Base-by-base conservation (phyloP, 768 basidiomycete genomes). In the Xanthoconium stramineum region DNA sequence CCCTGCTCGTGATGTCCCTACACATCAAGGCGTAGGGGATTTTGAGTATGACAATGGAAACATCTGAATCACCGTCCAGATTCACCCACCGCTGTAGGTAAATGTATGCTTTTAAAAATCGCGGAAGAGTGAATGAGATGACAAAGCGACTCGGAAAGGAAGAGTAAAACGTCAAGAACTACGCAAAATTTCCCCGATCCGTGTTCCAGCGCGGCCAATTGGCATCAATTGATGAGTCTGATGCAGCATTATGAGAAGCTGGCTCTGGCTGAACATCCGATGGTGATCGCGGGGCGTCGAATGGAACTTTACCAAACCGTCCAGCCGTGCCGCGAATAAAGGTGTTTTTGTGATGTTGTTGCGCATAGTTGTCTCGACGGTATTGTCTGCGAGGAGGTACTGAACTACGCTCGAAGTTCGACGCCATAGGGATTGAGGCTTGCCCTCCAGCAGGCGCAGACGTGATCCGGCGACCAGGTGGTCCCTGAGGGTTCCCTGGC, bases 301-400 rank as follows among this genome's bases (percentile, higher is more conserved):
- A 57, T 29, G 61, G 29, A 30, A 52, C 37, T 29, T 61, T 69
- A 10, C 52, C 32, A 55, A 59, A 61, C 17, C 69, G 67, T 39
- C 66, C 59, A 51, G 49, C 49, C 20, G 57, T 30, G 40, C 59
- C 59, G 30, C 71, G 69, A 42, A 36, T 14, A 42, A 60, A 55
- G 42, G 50, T 69, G 24, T 61, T 65, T 56, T 66, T 70, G 51
- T 70, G 62, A 39, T 69, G 57, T 15, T 72, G 62, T 15, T 72
- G 62, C 17, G 37, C n/a, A 32, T 71, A 59, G n/a, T 62, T 61
- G 29, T 69, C 69, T 48, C 71, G 70, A 24, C 71, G 69, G 52
- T 63, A 67, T 29, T 72, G 71, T 33, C 69, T 67, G 30, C 69
- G 70, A 45, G 70, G 62, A 29, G 69, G 71, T 10, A 60, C 48